These are phyloP conservation scores for Lepidium sativum DNA, from an alignment of 345 rosid genomes.

Conservation along the genomic window DNA sequence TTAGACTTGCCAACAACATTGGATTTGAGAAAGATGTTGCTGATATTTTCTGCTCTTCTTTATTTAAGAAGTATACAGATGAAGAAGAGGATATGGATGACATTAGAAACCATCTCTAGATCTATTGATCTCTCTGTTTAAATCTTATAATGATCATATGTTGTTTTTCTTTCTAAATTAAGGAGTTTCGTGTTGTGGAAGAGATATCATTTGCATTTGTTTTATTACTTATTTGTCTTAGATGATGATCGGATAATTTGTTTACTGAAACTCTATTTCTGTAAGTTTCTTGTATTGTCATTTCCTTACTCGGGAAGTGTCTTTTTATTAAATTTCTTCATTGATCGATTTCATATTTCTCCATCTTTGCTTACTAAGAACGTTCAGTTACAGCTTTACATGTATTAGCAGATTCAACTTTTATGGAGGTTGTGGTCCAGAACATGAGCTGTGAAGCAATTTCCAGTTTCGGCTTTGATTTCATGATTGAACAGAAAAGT, in stretches of 20 bases:
- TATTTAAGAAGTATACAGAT: constrained; percentile 62
- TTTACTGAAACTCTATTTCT: neutral
- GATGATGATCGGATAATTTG: neutral
- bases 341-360: neutral
- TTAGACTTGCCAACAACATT: constrained; percentile 59
- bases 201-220: neutral
- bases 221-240: constrained; percentile 1
- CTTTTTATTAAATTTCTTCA: constrained; percentile 2
- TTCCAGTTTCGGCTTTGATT: no score
- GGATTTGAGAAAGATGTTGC: constrained; percentile 45
- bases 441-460: neutral
- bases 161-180: neutral
- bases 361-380: neutral
- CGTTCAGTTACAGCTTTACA: neutral
- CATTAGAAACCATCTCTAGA: neutral
- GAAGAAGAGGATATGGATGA: constrained; percentile 26
- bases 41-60: constrained; percentile 47
- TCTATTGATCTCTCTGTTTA: neutral
- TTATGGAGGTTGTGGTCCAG: neutral
- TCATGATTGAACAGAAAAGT: no score
- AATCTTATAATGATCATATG: neutral
- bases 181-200: neutral
- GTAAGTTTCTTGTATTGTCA: constrained; percentile 1
- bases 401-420: no score
- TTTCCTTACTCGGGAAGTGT: constrained; percentile 18